phyloP scores from a whole-genome alignment of 2,329 filamentous ascomycete species.

The Emmonsiellopsis sp. region DNA sequence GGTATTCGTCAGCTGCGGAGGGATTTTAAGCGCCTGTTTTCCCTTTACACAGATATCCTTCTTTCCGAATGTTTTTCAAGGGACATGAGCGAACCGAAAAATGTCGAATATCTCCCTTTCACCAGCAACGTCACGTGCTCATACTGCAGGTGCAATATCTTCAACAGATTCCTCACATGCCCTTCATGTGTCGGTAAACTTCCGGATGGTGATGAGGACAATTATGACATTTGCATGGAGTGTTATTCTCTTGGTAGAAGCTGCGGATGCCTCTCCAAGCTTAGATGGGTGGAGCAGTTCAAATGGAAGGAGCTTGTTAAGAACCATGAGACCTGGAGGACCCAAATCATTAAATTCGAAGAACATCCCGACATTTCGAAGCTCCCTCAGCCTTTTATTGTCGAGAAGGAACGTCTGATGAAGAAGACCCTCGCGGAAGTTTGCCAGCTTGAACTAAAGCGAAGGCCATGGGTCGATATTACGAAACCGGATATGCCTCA shows the following conservation, averaged over 20 bases:
- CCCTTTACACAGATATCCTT: constrained; percentile 67
- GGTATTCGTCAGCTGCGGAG: constrained; percentile 62
- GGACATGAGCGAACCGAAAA: constrained; percentile 51
- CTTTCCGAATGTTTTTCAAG: constrained; percentile 77
- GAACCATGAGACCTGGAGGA: constrained; percentile 75
- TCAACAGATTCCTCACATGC: constrained; percentile 93
- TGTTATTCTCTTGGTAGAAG: constrained; percentile 97
- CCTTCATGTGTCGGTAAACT: constrained; percentile 65
- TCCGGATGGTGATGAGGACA: constrained; percentile 63
- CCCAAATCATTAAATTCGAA: constrained; percentile 64
- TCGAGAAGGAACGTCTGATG: constrained; percentile 55
- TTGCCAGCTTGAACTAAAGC: constrained; percentile 79
- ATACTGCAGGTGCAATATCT: constrained; percentile 92
- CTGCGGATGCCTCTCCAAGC: constrained; percentile 74
- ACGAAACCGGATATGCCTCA: constrained; percentile 45
- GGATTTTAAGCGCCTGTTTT: constrained; percentile 75
- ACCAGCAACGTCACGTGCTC: constrained; percentile 92
- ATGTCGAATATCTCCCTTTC: constrained; percentile 67
- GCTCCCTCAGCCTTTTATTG: constrained; percentile 49
- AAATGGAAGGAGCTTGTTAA: constrained; percentile 66
- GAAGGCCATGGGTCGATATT: constrained; percentile 74
- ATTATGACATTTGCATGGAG: constrained; percentile 96
- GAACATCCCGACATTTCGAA: constrained; percentile 59
- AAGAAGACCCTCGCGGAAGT: constrained; percentile 82
- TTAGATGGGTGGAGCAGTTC: constrained; percentile 92